A percentile compares a stretch with the other conserved stretches of the same genome.
Evolutionary conservation across 129 eudicot species (phyloP).

Genomic region (Logfia minima): DNA sequence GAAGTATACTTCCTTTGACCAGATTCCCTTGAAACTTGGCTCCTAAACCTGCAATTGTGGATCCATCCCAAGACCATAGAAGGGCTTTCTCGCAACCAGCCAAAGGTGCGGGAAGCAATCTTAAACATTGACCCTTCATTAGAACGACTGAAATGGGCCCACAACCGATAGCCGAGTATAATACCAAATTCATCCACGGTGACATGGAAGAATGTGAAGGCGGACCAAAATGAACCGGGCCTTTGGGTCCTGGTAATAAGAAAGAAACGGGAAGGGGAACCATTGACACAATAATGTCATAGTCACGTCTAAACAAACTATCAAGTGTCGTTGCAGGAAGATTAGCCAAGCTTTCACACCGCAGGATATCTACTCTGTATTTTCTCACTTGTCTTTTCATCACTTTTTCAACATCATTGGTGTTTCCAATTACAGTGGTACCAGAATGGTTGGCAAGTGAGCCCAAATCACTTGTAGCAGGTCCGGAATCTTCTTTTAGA

Average conservation of each 20-base stretch:
- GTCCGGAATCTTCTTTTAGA: conserved; percentile 30
- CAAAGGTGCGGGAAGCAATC: conserved; percentile 95
- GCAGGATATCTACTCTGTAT: conserved; percentile 84
- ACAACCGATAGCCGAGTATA: conserved; percentile 62
- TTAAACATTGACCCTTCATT: conserved; percentile 95
- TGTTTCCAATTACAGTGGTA: conserved; percentile 30
- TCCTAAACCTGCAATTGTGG: conserved; percentile 59
- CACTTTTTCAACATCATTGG: conserved; percentile 44
- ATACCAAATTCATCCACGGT: conserved; percentile 93
- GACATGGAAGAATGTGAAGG: conserved; percentile 94
- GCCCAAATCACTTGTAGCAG: conserved; percentile 26
- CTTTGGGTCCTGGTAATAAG: conserved; percentile 84
- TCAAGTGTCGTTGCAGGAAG: conserved; percentile 83
- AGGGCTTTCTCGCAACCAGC: conserved; percentile 97
- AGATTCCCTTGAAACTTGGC: conserved; percentile 82
- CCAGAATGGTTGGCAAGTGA: conserved; percentile 27
- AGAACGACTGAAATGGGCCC: conserved; percentile 92
- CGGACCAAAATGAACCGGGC: conserved; percentile 96
- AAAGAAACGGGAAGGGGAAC: conserved; percentile 92
- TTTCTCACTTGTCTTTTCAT: conserved; percentile 41
- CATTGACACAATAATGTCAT: conserved; percentile 95
- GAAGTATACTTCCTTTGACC: conserved; percentile 85
- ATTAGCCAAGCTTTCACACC: conserved; percentile 93
- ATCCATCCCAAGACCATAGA: conserved; percentile 98
- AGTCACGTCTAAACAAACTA: conserved; percentile 79